phyloP scores from a whole-genome alignment of 2,329 filamentous ascomycete genomes.

The Septoria linicola region DNA sequence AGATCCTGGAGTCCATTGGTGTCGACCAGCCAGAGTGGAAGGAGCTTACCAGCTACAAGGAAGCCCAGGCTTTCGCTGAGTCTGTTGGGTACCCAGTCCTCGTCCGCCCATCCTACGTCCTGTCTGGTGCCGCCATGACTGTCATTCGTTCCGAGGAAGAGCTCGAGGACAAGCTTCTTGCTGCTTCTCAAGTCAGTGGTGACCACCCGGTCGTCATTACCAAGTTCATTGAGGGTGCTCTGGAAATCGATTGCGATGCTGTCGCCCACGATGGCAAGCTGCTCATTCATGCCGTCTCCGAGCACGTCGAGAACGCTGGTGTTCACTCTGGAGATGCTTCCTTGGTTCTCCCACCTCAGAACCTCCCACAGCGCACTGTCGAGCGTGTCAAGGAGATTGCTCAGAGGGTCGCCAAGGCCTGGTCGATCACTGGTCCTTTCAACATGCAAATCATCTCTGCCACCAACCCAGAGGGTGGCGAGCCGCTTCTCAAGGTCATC shows the following conservation, averaged over 20 bases:
- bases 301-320: constrained; percentile 95
- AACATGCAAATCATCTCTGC: constrained; percentile 99
- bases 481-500: constrained; percentile 85
- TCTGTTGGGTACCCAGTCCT: constrained; percentile 90
- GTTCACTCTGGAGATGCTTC: constrained; percentile 98
- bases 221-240: constrained; percentile 94
- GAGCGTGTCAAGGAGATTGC: constrained; percentile 92
- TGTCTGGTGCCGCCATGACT: constrained; percentile 97
- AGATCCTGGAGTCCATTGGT: constrained; percentile 93
- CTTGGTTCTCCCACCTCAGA: constrained; percentile 81
- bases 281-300: constrained; percentile 85
- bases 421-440: constrained; percentile 96
- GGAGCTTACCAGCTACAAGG: constrained; percentile 85
- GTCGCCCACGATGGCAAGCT: constrained; percentile 85
- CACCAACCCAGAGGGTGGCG: constrained; percentile 69
- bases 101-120: constrained; percentile 90
- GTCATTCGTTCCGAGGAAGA: constrained; percentile 87
- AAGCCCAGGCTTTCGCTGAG: constrained; percentile 82
- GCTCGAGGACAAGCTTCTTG: constrained; percentile 90
- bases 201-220: constrained; percentile 98
- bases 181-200: constrained; percentile 84
- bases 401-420: constrained; percentile 92
- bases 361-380: constrained; percentile 74
- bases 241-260: constrained; percentile 95
- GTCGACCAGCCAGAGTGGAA: constrained; percentile 98